Evolutionary conservation across 495 filamentous ascomycete species (phyloP).

Genomic region (Peziza echinospora): DNA sequence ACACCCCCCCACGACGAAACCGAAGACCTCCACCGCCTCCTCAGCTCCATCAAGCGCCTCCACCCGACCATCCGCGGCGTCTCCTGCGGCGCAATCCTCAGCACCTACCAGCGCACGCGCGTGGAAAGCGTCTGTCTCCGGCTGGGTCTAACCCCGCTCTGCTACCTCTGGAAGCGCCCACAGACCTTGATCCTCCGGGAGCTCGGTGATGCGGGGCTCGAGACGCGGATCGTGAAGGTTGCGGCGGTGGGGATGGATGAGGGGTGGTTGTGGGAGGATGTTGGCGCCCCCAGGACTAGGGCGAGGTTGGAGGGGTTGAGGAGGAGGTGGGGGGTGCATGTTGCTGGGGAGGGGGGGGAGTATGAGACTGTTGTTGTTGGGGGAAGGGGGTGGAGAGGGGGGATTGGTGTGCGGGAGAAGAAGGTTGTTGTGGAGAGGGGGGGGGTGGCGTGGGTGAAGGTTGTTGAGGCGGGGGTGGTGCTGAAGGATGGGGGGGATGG

Average conservation of each 20-base stretch:
- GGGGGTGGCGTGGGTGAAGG: conserved; percentile 35
- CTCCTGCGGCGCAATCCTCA: conserved; percentile 76
- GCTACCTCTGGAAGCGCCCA: conserved; percentile 81
- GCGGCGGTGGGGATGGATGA: conserved; percentile 76
- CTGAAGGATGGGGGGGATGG: conserved; percentile 28
- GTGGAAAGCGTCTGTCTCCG: conserved; percentile 70
- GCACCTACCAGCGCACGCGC: conserved; percentile 82
- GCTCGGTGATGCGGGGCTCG: conserved; percentile 54
- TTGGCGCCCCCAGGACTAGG: conserved; percentile 32
- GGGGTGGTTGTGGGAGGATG: conserved; percentile 61
- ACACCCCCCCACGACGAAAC: conserved; percentile 52
- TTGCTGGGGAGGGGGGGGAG: conserved; percentile 73
- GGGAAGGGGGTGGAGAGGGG: conserved; percentile 43
- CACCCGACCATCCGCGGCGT: conserved; percentile 68
- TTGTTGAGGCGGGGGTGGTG: conserved; percentile 29
- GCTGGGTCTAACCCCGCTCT: conserved; percentile 55
- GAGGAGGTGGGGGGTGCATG: conserved; percentile 42
- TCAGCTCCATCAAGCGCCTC: conserved; percentile 34
- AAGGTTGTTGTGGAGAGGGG: conserved; percentile 42
- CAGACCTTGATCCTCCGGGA: conserved; percentile 45
- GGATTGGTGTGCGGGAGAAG: conserved; percentile 39
- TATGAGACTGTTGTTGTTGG: conserved; percentile 83
- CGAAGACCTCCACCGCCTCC: conserved; percentile 57
- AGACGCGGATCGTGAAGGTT: conserved; percentile 80
- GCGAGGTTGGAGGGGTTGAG: conserved; percentile 37